A percentile compares a stretch with the other conserved stretches of the same genome.
Evolutionary conservation across 306 rosid species (phyloP).

Genomic region (Hippophae gyantsensis): DNA sequence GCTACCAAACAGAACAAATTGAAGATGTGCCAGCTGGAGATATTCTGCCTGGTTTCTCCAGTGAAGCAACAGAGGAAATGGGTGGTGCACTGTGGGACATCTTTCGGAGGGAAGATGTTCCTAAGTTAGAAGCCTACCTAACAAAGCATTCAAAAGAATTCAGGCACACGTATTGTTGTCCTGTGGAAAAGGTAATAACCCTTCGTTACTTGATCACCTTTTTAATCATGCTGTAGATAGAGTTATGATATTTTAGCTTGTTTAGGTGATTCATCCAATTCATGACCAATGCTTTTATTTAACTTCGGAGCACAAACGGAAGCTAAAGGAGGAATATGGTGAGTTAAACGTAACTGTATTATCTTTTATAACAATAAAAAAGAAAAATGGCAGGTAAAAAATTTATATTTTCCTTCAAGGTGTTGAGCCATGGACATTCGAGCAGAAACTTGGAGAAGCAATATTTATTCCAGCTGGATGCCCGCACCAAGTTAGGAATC

Average conservation of each 20-base stretch:
- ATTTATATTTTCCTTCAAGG: conserved; percentile 19
- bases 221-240: conserved; percentile 2
- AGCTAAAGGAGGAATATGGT: conserved; percentile 69
- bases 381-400: too few species aligned
- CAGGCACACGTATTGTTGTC: conserved; percentile 61
- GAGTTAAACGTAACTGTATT: conserved; percentile 9
- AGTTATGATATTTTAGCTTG: neutral
- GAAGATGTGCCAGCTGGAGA: neutral
- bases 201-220: conserved; percentile 2
- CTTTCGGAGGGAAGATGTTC: conserved; percentile 64
- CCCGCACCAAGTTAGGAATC: conserved; percentile 88
- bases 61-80: conserved; percentile 21
- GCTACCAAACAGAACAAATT: conserved; percentile 2
- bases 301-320: conserved; percentile 57
- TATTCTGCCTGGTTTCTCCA: conserved; percentile 10
- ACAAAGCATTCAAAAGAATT: conserved; percentile 57
- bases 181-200: conserved; percentile 49
- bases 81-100: conserved; percentile 82
- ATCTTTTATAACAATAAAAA: neutral
- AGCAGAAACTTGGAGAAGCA: conserved; percentile 71
- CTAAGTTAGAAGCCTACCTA: conserved; percentile 56
- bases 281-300: conserved; percentile 77
- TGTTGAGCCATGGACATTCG: conserved; percentile 73
- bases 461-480: conserved; percentile 90
- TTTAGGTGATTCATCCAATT: conserved; percentile 68